phyloP scores from a whole-genome alignment of 257 asterid genomes.

The Scutellaria baicalensis region DNA sequence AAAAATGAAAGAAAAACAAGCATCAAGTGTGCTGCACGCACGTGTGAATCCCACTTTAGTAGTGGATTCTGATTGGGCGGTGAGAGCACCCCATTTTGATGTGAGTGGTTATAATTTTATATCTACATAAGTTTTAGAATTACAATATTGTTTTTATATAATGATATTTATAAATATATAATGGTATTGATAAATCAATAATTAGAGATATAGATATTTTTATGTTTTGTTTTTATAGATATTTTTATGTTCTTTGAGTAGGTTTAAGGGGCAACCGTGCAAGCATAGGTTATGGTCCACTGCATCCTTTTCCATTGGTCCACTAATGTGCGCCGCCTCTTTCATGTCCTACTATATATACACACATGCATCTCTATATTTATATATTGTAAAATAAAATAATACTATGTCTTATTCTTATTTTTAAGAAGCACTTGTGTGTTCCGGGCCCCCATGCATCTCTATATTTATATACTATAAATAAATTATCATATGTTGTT shows the following conservation, averaged over 20 bases:
- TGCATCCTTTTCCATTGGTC: background rate
- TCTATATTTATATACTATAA: too few species aligned
- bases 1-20: too few species aligned
- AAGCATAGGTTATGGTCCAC: background rate
- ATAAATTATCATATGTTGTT: too few species aligned
- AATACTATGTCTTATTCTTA: too few species aligned
- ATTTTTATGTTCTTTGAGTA: conserved; percentile 18
- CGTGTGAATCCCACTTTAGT: background rate
- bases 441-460: too few species aligned
- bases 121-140: background rate
- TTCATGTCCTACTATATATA: background rate
- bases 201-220: background rate
- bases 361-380: too few species aligned
- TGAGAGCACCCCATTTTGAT: background rate
- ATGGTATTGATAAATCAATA: background rate
- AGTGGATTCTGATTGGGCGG: conserved; percentile 1
- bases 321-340: background rate
- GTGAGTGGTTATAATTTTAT: background rate
- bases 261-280: conserved; percentile 16
- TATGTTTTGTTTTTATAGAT: too few species aligned
- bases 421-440: too few species aligned
- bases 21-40: background rate
- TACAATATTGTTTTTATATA: background rate
- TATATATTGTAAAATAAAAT: too few species aligned
- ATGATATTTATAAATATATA: too few species aligned